Base-by-base conservation (phyloP, 768 basidiomycete species). In the Arthromyces matolae region DNA sequence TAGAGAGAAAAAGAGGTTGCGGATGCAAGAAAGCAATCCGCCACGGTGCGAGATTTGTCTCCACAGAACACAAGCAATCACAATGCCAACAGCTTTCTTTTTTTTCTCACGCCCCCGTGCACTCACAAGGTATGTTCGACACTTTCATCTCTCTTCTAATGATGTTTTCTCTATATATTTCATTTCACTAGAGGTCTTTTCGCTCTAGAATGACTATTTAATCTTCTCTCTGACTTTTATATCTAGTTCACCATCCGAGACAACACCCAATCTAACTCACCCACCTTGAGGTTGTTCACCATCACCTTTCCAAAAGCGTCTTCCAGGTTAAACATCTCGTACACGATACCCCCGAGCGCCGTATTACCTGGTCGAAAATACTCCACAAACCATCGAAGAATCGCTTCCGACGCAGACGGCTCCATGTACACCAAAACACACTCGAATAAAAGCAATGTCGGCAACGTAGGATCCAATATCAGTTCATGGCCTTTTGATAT, bases 221-320 rank as follows among this genome's bases (percentile, higher is more conserved):
- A 61, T 65, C 64, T 65, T 65, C 63, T 65, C 64, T 65, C 64
- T 65, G 63, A 64, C 34, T 50, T 29, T 16, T 35, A 12, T 25
- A 33, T 19, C 43, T 36, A 42, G 16, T 69, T 66, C 5, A 83
- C 53, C 0, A 78, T 80, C 0, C 76, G 69, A 52, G 84, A 89
- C 0, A 84, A 80, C 33, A 69, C 70, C 0, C 4, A 12, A 47
- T 27, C 23, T 8, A 23, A 12, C 5, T 14, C 25, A 47, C 70
- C 49, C 53, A 89, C 93, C 72, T 78, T 81, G 40, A 97, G 73
- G 65, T 98, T 98, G 37, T 78, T 79, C 47, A 85, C 68, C 93
- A 99, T 97, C 18, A 98, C 89, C 24, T 76, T 76, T n/a, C 95
- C 96, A 67, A 98, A 98, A 0, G 81, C 59, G 60, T 97, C 95